These are phyloP conservation scores for Xylariales sp. DNA, from an alignment of 2,329 filamentous ascomycete genomes.

Conservation along the genomic window DNA sequence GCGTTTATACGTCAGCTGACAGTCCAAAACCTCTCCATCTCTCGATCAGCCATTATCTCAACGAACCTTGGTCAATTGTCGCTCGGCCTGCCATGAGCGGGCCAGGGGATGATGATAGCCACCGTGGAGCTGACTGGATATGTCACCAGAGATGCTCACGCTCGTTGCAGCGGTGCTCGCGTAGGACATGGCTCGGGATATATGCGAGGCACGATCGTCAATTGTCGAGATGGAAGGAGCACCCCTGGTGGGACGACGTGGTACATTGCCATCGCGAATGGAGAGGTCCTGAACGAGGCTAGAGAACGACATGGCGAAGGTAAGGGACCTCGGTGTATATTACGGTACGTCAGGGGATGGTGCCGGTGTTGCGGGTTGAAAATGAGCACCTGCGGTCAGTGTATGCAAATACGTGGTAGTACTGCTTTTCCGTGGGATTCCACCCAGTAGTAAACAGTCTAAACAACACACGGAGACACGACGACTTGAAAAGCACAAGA, in stretches of 20 bases:
- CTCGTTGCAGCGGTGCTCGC: constrained; percentile 63
- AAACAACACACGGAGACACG: no score
- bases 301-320: constrained; percentile 68
- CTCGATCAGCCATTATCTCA: background rate
- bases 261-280: constrained; percentile 47
- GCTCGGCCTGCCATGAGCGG: constrained; percentile 77
- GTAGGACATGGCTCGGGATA: constrained; percentile 62
- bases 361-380: no score
- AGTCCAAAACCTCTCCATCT: background rate
- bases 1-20: constrained; percentile 8
- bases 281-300: constrained; percentile 62
- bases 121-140: constrained; percentile 77
- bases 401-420: no score
- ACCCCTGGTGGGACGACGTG: constrained; percentile 40
- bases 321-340: no score
- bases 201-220: constrained; percentile 56
- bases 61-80: constrained; percentile 76
- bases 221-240: constrained; percentile 48
- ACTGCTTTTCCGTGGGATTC: no score
- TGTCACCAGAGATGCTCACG: constrained; percentile 68
- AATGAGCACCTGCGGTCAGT: no score
- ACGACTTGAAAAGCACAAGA: no score
- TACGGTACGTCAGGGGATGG: no score
- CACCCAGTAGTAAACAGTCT: no score
- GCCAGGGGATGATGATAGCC: constrained; percentile 78